phyloP scores from a whole-genome alignment of 129 eudicot species.

The Pseudognaphalium luteoalbum region DNA sequence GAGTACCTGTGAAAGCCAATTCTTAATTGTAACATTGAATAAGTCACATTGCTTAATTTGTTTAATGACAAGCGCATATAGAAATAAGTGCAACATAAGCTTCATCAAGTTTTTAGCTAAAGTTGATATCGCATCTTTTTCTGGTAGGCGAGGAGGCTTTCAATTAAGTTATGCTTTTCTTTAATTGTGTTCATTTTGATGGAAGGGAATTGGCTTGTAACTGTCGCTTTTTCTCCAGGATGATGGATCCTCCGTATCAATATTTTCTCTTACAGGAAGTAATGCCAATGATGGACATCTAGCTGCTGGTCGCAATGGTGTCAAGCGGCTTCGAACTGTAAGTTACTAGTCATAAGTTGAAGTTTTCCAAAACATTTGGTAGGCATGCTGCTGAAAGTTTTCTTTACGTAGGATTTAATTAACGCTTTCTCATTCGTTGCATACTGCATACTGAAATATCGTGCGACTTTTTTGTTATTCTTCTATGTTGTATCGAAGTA shows the following conservation, averaged over 20 bases:
- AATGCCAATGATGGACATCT: constrained; percentile 84
- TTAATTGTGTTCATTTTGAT: background rate
- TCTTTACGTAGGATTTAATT: background rate
- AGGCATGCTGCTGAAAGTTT: background rate
- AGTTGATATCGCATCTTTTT: background rate
- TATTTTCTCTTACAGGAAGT: constrained; percentile 93
- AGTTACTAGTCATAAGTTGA: constrained; percentile 16
- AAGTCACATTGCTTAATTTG: background rate
- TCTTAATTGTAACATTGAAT: background rate
- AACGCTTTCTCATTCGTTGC: background rate
- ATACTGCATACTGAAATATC: constrained; percentile 1
- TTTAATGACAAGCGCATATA: background rate
- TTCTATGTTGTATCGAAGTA: background rate
- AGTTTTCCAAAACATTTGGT: background rate
- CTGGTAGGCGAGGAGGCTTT: background rate
- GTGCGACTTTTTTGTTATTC: background rate
- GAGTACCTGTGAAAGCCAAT: too few relatives aligned
- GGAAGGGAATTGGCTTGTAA: constrained; percentile 20
- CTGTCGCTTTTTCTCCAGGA: constrained; percentile 47
- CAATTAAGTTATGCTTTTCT: background rate
- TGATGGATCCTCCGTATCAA: constrained; percentile 89
- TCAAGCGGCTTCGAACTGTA: constrained; percentile 94
- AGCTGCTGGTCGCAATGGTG: constrained; percentile 98
- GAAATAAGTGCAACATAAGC: background rate
- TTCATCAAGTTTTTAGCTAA: background rate